phyloP scores from a whole-genome alignment of 108 stramenopile genomes.

The Nannochloropsis salina region DNA sequence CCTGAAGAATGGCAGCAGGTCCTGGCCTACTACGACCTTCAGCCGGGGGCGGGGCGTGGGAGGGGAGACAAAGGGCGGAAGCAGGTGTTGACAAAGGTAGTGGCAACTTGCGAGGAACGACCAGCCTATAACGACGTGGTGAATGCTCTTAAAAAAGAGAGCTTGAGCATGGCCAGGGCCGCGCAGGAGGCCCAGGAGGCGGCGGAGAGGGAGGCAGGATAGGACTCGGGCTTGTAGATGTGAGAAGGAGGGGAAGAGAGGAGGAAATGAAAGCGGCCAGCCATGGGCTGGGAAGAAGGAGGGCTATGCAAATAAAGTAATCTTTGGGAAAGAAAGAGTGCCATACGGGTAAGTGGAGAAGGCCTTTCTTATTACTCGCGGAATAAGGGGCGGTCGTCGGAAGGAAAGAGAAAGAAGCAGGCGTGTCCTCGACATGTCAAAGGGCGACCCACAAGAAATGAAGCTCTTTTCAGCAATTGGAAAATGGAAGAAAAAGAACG shows the following conservation, averaged over 20 bases:
- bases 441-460: too few relatives aligned
- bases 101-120: constrained; percentile 21
- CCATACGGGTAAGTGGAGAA: too few relatives aligned
- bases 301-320: neutral
- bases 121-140: constrained; percentile 36
- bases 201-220: neutral
- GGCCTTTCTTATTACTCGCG: too few relatives aligned
- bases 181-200: neutral
- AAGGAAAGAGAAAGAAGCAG: too few relatives aligned
- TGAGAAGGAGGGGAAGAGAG: neutral
- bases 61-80: constrained; percentile 12
- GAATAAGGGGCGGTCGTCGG: too few relatives aligned
- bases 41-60: neutral
- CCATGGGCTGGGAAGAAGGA: neutral
- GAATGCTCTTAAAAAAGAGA: constrained; percentile 20
- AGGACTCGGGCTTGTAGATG: neutral
- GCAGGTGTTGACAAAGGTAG: constrained; percentile 11
- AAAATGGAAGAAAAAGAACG: too few relatives aligned
- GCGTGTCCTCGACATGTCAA: too few relatives aligned
- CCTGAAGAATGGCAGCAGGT: constrained; percentile 44
- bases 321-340: neutral
- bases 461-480: too few relatives aligned
- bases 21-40: neutral
- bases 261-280: neutral
- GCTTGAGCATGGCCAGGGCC: neutral